Evolutionary conservation across 2,329 filamentous ascomycete genomes (phyloP), one percentile per base, ranked within the genome.

Genomic region (Cryphonectria japonica): DNA sequence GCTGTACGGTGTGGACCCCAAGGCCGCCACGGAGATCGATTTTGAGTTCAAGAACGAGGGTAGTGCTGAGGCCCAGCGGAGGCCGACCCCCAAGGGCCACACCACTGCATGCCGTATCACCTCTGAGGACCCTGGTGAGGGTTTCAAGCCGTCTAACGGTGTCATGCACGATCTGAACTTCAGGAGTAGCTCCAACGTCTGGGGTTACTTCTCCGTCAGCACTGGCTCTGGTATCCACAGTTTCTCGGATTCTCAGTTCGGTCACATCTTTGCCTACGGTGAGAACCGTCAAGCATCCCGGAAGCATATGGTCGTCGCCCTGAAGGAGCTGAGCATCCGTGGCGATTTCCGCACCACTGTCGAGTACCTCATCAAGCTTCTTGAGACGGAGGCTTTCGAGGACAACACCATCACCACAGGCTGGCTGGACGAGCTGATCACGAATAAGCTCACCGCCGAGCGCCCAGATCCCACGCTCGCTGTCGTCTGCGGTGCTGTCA

Each of bases 101-200:
- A 97, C 93, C 77, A 99, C 97, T 37, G 96, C 96, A 73, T 99
- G 96, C 85, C 94, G 96, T 89, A 99, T 99, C 83, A 99, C 96
- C 37, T 99, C 96, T 0, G 96, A 99, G 82, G 96, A 99, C 81
- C 96, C 96, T 13, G 96, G 97, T 78, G 96, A 99, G 87, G 96
- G 96, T 68, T 99, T 99, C 90, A 99, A 99, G 89, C 96, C 96
- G 71, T 99, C 96, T 62, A 97, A 95, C 78, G 96, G 96, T 90
- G 97, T 95, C 68, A 97, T 99, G 90, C 96, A 98, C 85, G 96
- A 99, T 80, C 86, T 99, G 79, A 99, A 99, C 87, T 99, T 99
- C 90, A 90, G 96, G 80, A 97, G 93, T 85, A 97, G 94, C 81
- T 98, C 96, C 74, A 99, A 99, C 77, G 96, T 98, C 70, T 99